These are phyloP conservation scores for Tulasnella sp. DNA, from an alignment of 768 basidiomycete genomes.

Conservation along the genomic window DNA sequence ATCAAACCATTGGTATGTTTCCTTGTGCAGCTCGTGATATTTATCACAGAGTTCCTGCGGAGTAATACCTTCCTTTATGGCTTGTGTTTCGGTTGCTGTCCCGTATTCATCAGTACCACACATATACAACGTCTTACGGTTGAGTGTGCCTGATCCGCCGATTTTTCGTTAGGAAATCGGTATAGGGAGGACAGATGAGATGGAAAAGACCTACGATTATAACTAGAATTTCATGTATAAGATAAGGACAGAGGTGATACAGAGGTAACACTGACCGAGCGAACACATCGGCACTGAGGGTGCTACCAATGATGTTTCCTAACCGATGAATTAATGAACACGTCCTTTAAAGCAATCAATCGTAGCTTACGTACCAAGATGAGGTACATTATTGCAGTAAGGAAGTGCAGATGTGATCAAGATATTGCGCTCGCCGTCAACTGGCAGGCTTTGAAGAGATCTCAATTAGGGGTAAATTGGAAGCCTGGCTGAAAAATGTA, in stretches of 20 bases:
- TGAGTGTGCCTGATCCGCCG: slow-evolving; percentile 42
- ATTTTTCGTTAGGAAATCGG: not conserved
- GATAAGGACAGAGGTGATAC: not conserved
- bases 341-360: not conserved
- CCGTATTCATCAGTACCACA: slow-evolving; percentile 99
- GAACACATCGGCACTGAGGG: slow-evolving; percentile 92
- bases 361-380: slow-evolving; percentile 50
- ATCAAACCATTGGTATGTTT: slow-evolving; percentile 96
- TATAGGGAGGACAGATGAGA: not conserved
- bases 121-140: slow-evolving; percentile 81
- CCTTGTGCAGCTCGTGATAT: slow-evolving; percentile 75
- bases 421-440: slow-evolving; percentile 74
- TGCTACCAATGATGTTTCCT: slow-evolving; percentile 92
- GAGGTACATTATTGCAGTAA: slow-evolving; percentile 94
- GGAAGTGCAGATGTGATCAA: slow-evolving; percentile 92
- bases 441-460: slow-evolving; percentile 73
- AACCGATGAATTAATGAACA: not conserved
- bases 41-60: slow-evolving; percentile 79
- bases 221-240: slow-evolving; percentile 17
- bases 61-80: slow-evolving; percentile 71
- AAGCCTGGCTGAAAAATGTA: no score
- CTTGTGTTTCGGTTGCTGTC: slow-evolving; percentile 98
- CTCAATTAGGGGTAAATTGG: no score
- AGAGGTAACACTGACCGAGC: slow-evolving; percentile 52
- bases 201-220: slow-evolving; percentile 21